phyloP scores from a whole-genome alignment of 2,329 filamentous ascomycete genomes.

The Rhynchosporium secalis region DNA sequence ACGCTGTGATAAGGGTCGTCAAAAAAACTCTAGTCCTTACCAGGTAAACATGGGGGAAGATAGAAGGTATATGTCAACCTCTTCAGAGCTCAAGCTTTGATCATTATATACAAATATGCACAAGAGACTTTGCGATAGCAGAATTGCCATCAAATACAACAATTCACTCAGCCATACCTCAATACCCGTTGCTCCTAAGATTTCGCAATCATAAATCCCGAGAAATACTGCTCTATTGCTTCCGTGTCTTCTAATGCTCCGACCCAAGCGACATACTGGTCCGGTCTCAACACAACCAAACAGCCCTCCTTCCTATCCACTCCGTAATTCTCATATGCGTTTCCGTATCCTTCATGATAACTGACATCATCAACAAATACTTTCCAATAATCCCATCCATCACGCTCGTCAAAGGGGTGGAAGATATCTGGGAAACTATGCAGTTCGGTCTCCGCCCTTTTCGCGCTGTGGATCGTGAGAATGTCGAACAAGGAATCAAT shows the following conservation, averaged over 20 bases:
- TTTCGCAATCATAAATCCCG: slow-evolving; percentile 23
- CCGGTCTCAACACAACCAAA: slow-evolving; percentile 61
- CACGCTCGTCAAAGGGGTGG: slow-evolving; percentile 47
- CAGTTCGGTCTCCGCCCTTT: slow-evolving; percentile 50
- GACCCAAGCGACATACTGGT: slow-evolving; percentile 60
- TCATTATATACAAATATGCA: too few relatives aligned
- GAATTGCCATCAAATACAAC: background rate
- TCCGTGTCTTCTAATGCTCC: slow-evolving; percentile 40
- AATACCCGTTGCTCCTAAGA: background rate
- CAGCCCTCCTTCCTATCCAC: slow-evolving; percentile 56
- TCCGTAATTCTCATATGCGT: slow-evolving; percentile 58
- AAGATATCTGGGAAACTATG: slow-evolving; percentile 53
- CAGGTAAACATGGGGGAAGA: too few relatives aligned
- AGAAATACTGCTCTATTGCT: slow-evolving; percentile 23
- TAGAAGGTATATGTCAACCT: too few relatives aligned
- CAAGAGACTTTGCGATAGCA: background rate
- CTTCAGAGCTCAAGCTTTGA: too few relatives aligned
- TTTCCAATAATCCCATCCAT: slow-evolving; percentile 58
- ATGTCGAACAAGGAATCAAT: slow-evolving; percentile 58
- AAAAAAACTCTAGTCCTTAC: too few relatives aligned
- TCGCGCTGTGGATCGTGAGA: slow-evolving; percentile 58
- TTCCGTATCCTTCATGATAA: slow-evolving; percentile 54
- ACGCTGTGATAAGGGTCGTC: too few relatives aligned
- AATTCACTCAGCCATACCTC: background rate
- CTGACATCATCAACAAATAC: slow-evolving; percentile 55